Conservation (phyloP, 1,284 basidiomycete genomes). For the Melampsora abietis-canadensis region DNA sequence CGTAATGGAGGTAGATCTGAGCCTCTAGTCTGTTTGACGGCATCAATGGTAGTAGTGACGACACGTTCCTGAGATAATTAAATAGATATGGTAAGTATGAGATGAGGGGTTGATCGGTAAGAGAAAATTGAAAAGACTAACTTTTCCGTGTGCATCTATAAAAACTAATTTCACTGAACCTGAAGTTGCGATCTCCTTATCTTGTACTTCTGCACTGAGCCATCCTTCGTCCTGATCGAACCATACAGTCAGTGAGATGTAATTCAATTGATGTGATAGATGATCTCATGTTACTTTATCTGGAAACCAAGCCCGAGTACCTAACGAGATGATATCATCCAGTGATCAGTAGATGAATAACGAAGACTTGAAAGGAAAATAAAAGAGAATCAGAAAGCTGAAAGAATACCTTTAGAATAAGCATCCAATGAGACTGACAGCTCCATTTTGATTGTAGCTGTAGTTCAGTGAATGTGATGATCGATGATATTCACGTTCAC, state of each 20-base stretch:
- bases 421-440: slow-evolving; percentile 40
- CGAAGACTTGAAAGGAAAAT: background rate
- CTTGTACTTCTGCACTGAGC: slow-evolving; percentile 79
- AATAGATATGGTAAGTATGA: background rate
- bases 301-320: slow-evolving; percentile 64
- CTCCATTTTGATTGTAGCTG: slow-evolving; percentile 24
- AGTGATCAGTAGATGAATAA: slow-evolving; percentile 13
- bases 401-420: slow-evolving; percentile 41
- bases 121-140: slow-evolving; percentile 52
- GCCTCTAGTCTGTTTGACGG: slow-evolving; percentile 69
- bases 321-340: slow-evolving; percentile 43
- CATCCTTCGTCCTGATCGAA: slow-evolving; percentile 67
- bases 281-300: slow-evolving; percentile 61
- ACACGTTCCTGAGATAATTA: slow-evolving; percentile 63
- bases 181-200: slow-evolving; percentile 54
- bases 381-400: slow-evolving; percentile 44
- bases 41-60: slow-evolving; percentile 65
- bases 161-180: slow-evolving; percentile 74
- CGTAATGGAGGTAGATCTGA: slow-evolving; percentile 77
- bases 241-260: background rate
- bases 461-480: too few relatives aligned
- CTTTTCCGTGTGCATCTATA: slow-evolving; percentile 81
- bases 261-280: background rate
- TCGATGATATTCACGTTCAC: too few relatives aligned
- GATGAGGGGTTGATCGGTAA: background rate